phyloP scores from a whole-genome alignment of 2,329 filamentous ascomycete genomes.

The Cladosporium sp. region DNA sequence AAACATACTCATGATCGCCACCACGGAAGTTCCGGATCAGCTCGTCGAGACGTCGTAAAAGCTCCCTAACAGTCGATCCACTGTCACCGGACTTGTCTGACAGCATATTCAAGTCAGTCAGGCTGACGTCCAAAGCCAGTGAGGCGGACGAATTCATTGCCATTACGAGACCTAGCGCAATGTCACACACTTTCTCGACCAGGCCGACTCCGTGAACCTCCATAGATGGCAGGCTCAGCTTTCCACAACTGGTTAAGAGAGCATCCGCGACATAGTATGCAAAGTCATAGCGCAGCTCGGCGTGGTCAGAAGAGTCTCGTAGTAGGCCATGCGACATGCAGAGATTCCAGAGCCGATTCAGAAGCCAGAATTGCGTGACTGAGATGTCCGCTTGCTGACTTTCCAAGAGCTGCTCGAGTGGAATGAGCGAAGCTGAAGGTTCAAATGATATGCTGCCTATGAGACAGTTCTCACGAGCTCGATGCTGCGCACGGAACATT shows the following conservation, averaged over 20 bases:
- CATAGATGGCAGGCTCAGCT: constrained; percentile 38
- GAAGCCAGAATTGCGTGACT: constrained; percentile 46
- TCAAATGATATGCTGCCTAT: constrained; percentile 43
- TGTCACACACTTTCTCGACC: constrained; percentile 45
- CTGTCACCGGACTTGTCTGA: constrained; percentile 12
- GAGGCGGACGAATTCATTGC: constrained; percentile 24
- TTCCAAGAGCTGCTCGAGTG: constrained; percentile 32
- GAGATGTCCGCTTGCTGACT: constrained; percentile 46
- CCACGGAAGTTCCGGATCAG: constrained; percentile 27
- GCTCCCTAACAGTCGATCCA: constrained; percentile 12
- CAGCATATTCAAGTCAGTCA: constrained; percentile 20
- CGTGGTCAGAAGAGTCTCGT: constrained; percentile 36
- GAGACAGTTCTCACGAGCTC: constrained; percentile 33
- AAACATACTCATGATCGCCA: constrained; percentile 26
- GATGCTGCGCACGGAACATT: constrained; percentile 34
- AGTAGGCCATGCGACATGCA: constrained; percentile 44
- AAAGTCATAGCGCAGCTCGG: constrained; percentile 41
- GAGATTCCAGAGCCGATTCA: constrained; percentile 45
- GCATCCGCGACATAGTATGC: constrained; percentile 38
- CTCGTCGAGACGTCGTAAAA: constrained; percentile 22
- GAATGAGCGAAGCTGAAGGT: constrained; percentile 32
- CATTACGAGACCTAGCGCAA: constrained; percentile 31
- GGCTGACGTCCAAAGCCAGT: constrained; percentile 22
- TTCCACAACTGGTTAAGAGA: constrained; percentile 38
- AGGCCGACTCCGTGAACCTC: constrained; percentile 45